Conservation (phyloP, 768 basidiomycete species). For the Pulveroboletus sp. region DNA sequence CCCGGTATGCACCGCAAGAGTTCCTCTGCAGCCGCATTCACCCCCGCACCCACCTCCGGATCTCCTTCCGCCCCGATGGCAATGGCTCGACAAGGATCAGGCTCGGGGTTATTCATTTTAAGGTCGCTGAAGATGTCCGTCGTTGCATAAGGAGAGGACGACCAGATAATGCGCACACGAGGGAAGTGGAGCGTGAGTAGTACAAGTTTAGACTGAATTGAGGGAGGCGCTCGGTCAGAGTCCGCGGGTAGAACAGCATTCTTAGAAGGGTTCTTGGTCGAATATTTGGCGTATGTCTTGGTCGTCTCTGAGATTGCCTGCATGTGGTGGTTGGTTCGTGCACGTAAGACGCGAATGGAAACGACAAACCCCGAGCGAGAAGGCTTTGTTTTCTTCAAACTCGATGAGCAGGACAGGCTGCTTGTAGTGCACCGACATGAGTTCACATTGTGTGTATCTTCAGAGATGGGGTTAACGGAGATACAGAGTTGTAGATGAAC, state of each 20-base stretch:
- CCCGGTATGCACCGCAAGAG: slow-evolving; percentile 80
- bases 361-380: slow-evolving; percentile 74
- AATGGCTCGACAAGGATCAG: slow-evolving; percentile 72
- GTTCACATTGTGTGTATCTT: slow-evolving; percentile 95
- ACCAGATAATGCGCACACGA: slow-evolving; percentile 92
- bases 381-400: slow-evolving; percentile 96
- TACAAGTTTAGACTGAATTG: slow-evolving; percentile 88
- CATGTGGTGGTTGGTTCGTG: not conserved
- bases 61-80: slow-evolving; percentile 78
- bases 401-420: slow-evolving; percentile 90
- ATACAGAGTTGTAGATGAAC: not conserved
- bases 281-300: slow-evolving; percentile 61
- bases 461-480: not conserved
- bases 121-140: slow-evolving; percentile 91
- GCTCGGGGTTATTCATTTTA: slow-evolving; percentile 74
- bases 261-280: slow-evolving; percentile 54
- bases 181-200: slow-evolving; percentile 88
- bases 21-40: slow-evolving; percentile 77
- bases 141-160: slow-evolving; percentile 89
- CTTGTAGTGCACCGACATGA: slow-evolving; percentile 96
- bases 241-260: slow-evolving; percentile 28
- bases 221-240: slow-evolving; percentile 38
- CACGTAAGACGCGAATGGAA: not conserved
- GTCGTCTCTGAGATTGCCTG: slow-evolving; percentile 58
- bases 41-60: slow-evolving; percentile 56